These are phyloP conservation scores for Mycena olivaceomarginata DNA, from an alignment of 768 basidiomycete species.

Conservation along the genomic window DNA sequence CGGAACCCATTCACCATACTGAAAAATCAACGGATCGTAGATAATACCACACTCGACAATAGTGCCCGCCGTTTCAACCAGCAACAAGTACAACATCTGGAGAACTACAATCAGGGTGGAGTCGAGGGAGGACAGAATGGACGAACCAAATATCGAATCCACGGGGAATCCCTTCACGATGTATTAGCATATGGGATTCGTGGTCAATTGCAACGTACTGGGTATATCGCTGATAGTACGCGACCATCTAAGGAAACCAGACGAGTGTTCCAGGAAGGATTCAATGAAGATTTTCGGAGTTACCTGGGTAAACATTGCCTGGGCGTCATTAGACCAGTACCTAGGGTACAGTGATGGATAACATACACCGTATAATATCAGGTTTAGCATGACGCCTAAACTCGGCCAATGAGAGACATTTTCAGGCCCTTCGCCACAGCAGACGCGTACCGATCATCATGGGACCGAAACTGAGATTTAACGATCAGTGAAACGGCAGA, in stretches of 20 bases:
- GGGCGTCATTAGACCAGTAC: background rate
- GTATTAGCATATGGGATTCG: background rate
- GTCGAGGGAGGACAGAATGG: background rate
- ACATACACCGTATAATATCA: conserved; percentile 34
- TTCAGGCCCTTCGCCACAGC: no score
- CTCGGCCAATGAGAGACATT: background rate
- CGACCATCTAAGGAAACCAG: background rate
- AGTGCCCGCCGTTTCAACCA: conserved; percentile 31
- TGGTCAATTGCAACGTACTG: background rate
- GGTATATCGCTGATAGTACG: conserved; percentile 15
- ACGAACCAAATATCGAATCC: conserved; percentile 23
- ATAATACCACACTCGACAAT: conserved; percentile 34
- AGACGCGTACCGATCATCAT: conserved; percentile 7
- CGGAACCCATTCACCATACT: conserved; percentile 15
- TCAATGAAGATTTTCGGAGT: background rate
- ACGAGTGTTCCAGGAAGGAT: background rate
- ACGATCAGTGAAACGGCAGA: background rate
- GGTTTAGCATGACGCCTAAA: conserved; percentile 33
- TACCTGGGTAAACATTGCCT: conserved; percentile 26
- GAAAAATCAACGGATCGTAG: conserved; percentile 29
- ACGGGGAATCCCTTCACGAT: conserved; percentile 14
- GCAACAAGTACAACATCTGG: conserved; percentile 37
- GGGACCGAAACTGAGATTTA: conserved; percentile 18
- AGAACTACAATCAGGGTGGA: background rate
- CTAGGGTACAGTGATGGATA: background rate